Evolutionary conservation across 371 early-diverging fungal species (phyloP).

Genomic region (Mucor saturninus): DNA sequence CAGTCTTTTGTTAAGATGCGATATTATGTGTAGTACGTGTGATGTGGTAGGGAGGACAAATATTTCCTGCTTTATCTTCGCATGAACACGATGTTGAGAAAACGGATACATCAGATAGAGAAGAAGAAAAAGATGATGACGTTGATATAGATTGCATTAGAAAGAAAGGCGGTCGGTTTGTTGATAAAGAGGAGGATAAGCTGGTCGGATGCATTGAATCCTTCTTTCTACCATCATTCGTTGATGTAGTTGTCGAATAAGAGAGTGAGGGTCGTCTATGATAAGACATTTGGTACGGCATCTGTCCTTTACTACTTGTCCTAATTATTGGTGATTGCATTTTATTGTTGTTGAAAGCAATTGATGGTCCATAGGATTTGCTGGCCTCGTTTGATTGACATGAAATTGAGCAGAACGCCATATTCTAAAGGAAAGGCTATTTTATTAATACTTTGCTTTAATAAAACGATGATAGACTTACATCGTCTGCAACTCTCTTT

Average conservation of each 20-base stretch:
- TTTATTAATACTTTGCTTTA: neutral
- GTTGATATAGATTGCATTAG: slow-evolving; percentile 25
- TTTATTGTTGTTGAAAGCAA: neutral
- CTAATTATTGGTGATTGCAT: slow-evolving; percentile 7
- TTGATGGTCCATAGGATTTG: slow-evolving; percentile 12
- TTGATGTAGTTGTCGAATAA: slow-evolving; percentile 14
- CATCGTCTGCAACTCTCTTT: slow-evolving; percentile 33
- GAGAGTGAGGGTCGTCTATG: slow-evolving; percentile 31
- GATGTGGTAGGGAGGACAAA: slow-evolving; percentile 16
- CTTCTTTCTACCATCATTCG: slow-evolving; percentile 3
- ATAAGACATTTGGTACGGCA: slow-evolving; percentile 31
- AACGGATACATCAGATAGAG: slow-evolving; percentile 24
- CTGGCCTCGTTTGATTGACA: slow-evolving; percentile 35
- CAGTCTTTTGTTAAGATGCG: slow-evolving; percentile 2
- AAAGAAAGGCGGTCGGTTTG: slow-evolving; percentile 9
- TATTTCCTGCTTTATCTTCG: slow-evolving; percentile 30
- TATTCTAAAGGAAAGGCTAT: slow-evolving; percentile 16
- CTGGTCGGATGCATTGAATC: neutral
- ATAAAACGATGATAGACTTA: slow-evolving; percentile 4
- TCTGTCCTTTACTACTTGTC: neutral
- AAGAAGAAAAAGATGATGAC: slow-evolving; percentile 28
- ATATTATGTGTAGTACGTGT: slow-evolving; percentile 26
- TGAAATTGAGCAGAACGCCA: slow-evolving; percentile 31
- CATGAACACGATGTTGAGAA: slow-evolving; percentile 30
- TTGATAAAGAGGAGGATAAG: slow-evolving; percentile 8